Evolutionary conservation across 1,139 yeast species (phyloP), one percentile per base, ranked within the genome.

Genomic region (Citeromyces hawaiiensis): DNA sequence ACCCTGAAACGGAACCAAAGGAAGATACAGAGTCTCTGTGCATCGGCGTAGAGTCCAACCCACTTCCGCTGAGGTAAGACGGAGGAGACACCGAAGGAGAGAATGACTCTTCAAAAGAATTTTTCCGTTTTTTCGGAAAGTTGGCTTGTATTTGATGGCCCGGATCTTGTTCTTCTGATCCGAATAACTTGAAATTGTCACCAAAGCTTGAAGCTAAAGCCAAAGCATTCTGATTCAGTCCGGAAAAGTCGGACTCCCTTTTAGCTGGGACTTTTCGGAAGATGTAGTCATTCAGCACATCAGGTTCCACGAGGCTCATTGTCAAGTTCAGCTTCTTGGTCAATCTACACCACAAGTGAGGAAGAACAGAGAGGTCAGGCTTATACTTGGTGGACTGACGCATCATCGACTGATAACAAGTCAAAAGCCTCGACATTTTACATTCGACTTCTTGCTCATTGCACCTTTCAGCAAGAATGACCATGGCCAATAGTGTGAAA

Each of bases 291-390:
- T 30, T 30, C 7, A 30, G 17, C 15, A 30, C 17, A 16, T 30
- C 34, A 14, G 34, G 17, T 10, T 9, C 17, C 16, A 30, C 13
- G 4, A n/a, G 17, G 17, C 34, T 30, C 11, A 23, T 23, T 30
- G 34, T 14, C 8, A 30, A 10, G 15, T 30, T 30, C 17, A 30
- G 7, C 34, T 30, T 30, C 17, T 30, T 16, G 7, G 17, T 16
- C 17, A 30, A n/a, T 10, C 34, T 30, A 17, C 34, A 30, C 34
- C 34, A 30, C 34, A 30, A 30, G 34, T 30, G 34, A 14, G 34
- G 34, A 16, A 30, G 34, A 7, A 30, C 34, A 13, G 34, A 30
- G 8, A 30, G 17, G 5, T 30, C 34, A 14, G 34, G 17, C 11
- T 30, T 30, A 17, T 30, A 30, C 11, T 30, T 30, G 15, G 34